Evolutionary conservation across 2,329 filamentous ascomycete species (phyloP), one percentile per base, ranked within the genome.

Genomic region (Colletotrichum eleusines): DNA sequence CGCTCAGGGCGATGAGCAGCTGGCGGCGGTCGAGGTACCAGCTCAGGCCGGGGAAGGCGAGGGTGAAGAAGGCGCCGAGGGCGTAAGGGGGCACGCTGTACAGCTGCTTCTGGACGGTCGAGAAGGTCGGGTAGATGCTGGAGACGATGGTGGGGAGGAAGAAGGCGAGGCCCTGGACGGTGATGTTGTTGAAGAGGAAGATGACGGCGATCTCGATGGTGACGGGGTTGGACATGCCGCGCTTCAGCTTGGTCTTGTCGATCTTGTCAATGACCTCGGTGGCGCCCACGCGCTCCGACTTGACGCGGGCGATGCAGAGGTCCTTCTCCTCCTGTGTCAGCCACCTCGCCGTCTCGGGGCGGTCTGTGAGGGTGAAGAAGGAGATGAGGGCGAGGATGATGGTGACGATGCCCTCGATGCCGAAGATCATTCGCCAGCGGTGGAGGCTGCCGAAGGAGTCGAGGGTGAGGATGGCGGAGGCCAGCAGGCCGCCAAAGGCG

Each of bases 41-140:
- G 76, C 86, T 89, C 5, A 91, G 77, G 66, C 87, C 87, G 0
- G 90, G 90, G 60, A 92, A 81, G 0, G 89, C 76, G 0, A 93
- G 67, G 0, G 88, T 90, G 78, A 92, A 92, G 77, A 92, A 88
- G 0, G 86, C 90, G 0, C 91, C 91, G 0, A 93, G 88, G 0
- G 90, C 79, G 75, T 93, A 94, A 0, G 91, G 91, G 0, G 91
- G 92, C 0, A 93, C 91, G 0, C 91, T 93, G 73, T 88, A 88
- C 0, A 93, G 86, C 78, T 94, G 92, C 76, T 92, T 89, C 1
- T 85, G 86, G 18, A 93, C 82, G 2, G 89, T 85, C 12, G 81
- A 83, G 67, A 82, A 81, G 1, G 85, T 76, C 0, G 89, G 88
- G 75, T 93, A 93, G 74, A 94, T 92, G 6, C 87, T 91, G 57